These are phyloP conservation scores for Plasmopara viticola DNA, from an alignment of 352 stramenopile species.

Conservation along the genomic window DNA sequence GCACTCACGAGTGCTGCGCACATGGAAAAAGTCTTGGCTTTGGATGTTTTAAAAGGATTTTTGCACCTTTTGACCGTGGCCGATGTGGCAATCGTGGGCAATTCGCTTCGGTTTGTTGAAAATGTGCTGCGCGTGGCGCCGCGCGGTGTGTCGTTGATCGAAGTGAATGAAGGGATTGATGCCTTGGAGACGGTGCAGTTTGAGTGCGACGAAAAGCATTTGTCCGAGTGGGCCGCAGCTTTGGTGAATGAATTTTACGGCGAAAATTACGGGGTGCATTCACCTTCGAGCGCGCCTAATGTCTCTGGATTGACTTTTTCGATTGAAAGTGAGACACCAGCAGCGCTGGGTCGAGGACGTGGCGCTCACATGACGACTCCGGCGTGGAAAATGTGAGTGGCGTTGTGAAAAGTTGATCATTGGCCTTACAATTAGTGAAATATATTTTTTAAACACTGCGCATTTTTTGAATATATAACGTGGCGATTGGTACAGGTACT, in stretches of 20 bases:
- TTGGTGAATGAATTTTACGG: conserved; percentile 84
- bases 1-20: conserved; percentile 49
- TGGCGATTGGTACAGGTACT: too few species aligned
- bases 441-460: too few species aligned
- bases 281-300: conserved; percentile 29
- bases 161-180: conserved; percentile 65
- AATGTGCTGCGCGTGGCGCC: conserved; percentile 61
- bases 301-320: conserved; percentile 3
- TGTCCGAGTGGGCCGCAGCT: conserved; percentile 54
- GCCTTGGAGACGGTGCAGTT: conserved; percentile 76
- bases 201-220: conserved; percentile 47
- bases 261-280: conserved; percentile 75
- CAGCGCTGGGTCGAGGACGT: conserved; percentile 34
- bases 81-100: conserved; percentile 67
- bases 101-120: conserved; percentile 72
- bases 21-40: conserved; percentile 43
- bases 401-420: too few species aligned
- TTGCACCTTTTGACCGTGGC: conserved; percentile 47
- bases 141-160: conserved; percentile 49
- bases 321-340: conserved; percentile 11
- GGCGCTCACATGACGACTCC: conserved; percentile 15
- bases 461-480: too few species aligned
- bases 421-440: too few species aligned
- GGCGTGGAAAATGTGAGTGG: conserved; percentile 13
- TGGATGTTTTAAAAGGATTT: conserved; percentile 55